These are phyloP conservation scores for Huntiella savannae DNA, from an alignment of 2,329 filamentous ascomycete species.

Conservation along the genomic window DNA sequence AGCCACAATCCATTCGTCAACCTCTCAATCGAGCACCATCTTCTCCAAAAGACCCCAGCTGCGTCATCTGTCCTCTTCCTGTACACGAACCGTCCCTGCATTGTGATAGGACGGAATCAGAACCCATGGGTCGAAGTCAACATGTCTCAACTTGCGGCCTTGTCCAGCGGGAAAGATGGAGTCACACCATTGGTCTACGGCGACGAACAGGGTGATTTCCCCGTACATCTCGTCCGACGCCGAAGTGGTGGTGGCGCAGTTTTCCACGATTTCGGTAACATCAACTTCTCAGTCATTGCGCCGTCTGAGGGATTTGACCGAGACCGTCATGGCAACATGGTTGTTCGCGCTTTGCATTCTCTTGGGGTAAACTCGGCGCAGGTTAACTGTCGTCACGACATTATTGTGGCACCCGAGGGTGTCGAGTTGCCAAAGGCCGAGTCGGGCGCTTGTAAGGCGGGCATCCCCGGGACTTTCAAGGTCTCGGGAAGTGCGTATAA, in stretches of 20 bases:
- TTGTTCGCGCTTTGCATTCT: conserved; percentile 56
- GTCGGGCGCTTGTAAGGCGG: conserved; percentile 7
- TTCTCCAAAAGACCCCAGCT: conserved; percentile 54
- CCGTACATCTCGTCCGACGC: conserved; percentile 51
- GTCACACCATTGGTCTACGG: not conserved
- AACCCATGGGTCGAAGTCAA: conserved; percentile 93
- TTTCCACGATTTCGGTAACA: conserved; percentile 81
- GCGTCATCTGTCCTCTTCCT: conserved; percentile 66
- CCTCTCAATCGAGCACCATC: conserved; percentile 80
- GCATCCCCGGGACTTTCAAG: conserved; percentile 36
- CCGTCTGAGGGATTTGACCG: conserved; percentile 60
- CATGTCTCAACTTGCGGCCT: conserved; percentile 34
- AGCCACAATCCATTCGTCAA: conserved; percentile 68
- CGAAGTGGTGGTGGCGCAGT: conserved; percentile 82
- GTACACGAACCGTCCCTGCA: conserved; percentile 70
- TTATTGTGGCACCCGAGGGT: conserved; percentile 44
- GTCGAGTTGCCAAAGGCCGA: not conserved
- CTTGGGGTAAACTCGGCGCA: conserved; percentile 40
- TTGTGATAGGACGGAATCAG: conserved; percentile 90
- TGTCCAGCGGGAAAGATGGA: not conserved
- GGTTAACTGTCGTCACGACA: conserved; percentile 86
- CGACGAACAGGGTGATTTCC: not conserved
- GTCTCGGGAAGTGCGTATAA: conserved; percentile 93
- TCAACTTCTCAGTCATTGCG: conserved; percentile 87
- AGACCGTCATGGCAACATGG: conserved; percentile 79